Evolutionary conservation across 345 rosid species (phyloP).

Genomic region (Linum lewisii): DNA sequence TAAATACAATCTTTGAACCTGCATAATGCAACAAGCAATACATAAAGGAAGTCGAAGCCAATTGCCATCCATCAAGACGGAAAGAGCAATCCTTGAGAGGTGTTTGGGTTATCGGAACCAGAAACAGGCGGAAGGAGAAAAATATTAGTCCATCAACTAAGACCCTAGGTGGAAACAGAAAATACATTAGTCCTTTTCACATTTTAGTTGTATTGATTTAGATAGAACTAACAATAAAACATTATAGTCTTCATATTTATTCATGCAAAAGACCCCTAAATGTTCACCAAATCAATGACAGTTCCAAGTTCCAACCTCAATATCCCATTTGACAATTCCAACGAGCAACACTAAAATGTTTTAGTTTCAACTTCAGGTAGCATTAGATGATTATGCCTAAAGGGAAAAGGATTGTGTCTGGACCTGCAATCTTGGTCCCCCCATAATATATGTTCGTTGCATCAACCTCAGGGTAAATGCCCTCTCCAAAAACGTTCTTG

Average conservation of each 20-base stretch:
- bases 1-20: constrained; percentile 75
- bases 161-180: too few relatives aligned
- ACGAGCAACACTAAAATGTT: neutral
- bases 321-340: neutral
- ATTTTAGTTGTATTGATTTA: too few relatives aligned
- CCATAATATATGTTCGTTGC: constrained; percentile 73
- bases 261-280: too few relatives aligned
- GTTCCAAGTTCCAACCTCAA: too few relatives aligned
- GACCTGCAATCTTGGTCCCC: constrained; percentile 69
- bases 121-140: neutral
- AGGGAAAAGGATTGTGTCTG: constrained; percentile 13
- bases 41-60: neutral
- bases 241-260: too few relatives aligned
- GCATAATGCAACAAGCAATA: constrained; percentile 14
- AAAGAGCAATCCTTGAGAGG: neutral
- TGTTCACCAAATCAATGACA: neutral
- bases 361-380: neutral
- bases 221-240: too few relatives aligned
- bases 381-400: neutral
- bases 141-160: too few relatives aligned
- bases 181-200: too few relatives aligned
- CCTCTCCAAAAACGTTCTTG: constrained; percentile 61
- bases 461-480: constrained; percentile 63
- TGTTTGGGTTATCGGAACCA: neutral
- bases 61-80: neutral